These are phyloP conservation scores for Stagonosporopsis cucurbitacearum DNA, from an alignment of 2,329 filamentous ascomycete species.

Conservation along the genomic window DNA sequence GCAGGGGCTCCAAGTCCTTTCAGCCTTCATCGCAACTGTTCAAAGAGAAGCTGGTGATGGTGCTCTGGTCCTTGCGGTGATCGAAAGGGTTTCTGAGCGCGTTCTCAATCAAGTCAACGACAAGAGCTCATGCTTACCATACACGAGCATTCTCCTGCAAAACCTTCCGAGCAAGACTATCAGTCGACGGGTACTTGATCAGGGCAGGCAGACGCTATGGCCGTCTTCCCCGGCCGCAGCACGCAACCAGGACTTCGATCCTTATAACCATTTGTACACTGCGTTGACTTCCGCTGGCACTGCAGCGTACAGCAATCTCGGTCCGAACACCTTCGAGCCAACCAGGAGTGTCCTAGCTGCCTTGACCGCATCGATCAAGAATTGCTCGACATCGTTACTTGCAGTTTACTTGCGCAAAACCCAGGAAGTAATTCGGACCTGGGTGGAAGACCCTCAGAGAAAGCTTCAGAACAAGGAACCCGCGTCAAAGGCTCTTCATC, in stretches of 20 bases:
- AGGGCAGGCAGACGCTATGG: conserved; percentile 71
- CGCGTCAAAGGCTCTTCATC: conserved; percentile 30
- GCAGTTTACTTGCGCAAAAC: conserved; percentile 64
- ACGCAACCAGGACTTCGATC: conserved; percentile 56
- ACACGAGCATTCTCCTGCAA: conserved; percentile 45
- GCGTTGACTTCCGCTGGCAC: conserved; percentile 62
- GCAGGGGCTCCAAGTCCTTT: conserved; percentile 57
- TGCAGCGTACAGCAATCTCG: conserved; percentile 60
- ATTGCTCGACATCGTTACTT: conserved; percentile 56
- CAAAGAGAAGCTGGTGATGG: conserved; percentile 69
- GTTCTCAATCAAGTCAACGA: conserved; percentile 28
- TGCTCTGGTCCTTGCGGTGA: conserved; percentile 68
- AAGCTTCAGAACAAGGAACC: conserved; percentile 38
- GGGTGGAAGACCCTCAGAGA: conserved; percentile 65
- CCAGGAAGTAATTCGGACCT: conserved; percentile 67
- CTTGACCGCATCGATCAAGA: conserved; percentile 51
- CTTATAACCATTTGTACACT: conserved; percentile 71
- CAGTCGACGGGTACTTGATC: conserved; percentile 61
- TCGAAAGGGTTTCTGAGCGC: conserved; percentile 71
- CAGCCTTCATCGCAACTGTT: conserved; percentile 62
- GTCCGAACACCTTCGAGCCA: conserved; percentile 47
- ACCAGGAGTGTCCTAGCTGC: conserved; percentile 61
- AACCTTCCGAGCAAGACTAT: conserved; percentile 49
- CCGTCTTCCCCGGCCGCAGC: conserved; percentile 54
- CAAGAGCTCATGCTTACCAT: conserved; percentile 28